Evolutionary conservation across 345 rosid genomes (phyloP).

Genomic region (Camelina hispida): DNA sequence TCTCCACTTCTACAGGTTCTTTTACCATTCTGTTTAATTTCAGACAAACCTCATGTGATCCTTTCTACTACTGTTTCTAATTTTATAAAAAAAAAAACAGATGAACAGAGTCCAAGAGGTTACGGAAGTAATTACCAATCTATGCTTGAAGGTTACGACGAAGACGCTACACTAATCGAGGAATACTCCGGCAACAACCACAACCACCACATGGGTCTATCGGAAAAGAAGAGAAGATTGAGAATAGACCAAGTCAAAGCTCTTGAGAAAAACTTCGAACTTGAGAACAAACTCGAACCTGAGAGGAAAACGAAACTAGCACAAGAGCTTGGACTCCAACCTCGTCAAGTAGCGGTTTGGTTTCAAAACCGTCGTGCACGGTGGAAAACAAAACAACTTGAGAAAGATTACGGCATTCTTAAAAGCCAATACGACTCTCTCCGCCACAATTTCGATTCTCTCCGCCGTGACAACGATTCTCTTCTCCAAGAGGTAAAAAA

Average conservation of each 20-base stretch:
- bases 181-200: slow-evolving; percentile 51
- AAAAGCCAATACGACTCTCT: slow-evolving; percentile 67
- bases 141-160: slow-evolving; percentile 81
- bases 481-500: slow-evolving; percentile 75
- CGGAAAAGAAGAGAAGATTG: slow-evolving; percentile 83
- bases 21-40: slow-evolving; percentile 3
- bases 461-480: slow-evolving; percentile 78
- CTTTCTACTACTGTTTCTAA: neutral
- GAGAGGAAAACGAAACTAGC: slow-evolving; percentile 86
- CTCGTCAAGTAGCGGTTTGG: slow-evolving; percentile 93
- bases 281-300: slow-evolving; percentile 84
- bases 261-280: slow-evolving; percentile 84
- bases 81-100: slow-evolving; percentile 39
- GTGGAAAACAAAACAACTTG: slow-evolving; percentile 86
- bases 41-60: slow-evolving; percentile 32
- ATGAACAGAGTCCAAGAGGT: slow-evolving; percentile 69
- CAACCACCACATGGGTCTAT: slow-evolving; percentile 47
- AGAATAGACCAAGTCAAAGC: slow-evolving; percentile 83
- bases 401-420: slow-evolving; percentile 68
- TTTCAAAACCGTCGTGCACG: slow-evolving; percentile 90
- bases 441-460: slow-evolving; percentile 59
- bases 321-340: slow-evolving; percentile 81
- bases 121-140: slow-evolving; percentile 70
- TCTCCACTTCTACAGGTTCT: slow-evolving; percentile 73
- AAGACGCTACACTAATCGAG: slow-evolving; percentile 69